A percentile compares a stretch with the other conserved stretches of the same genome.
phyloP scores from a whole-genome alignment of 495 filamentous ascomycete species.

The Aspergillus sparsus region DNA sequence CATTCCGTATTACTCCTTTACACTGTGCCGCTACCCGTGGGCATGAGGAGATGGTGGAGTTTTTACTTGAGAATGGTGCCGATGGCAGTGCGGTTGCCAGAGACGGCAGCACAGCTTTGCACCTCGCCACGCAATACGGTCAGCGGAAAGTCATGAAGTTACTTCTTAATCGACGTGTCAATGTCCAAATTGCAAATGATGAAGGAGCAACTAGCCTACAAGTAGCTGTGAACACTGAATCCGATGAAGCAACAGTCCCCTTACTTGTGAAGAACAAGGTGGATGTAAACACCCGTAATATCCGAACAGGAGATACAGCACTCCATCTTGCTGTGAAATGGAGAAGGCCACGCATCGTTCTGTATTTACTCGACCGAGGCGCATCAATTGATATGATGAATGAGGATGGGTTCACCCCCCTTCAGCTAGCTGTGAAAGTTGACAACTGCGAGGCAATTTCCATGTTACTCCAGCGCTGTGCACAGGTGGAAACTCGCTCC shows the following conservation, averaged over 20 bases:
- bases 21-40: conserved; percentile 43
- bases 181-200: conserved; percentile 25
- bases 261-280: conserved; percentile 30
- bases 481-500: conserved; percentile 29
- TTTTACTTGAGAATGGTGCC: conserved; percentile 34
- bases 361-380: conserved; percentile 34
- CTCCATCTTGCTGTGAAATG: conserved; percentile 36
- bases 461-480: conserved; percentile 29
- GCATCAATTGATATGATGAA: conserved; percentile 29
- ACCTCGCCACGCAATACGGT: conserved; percentile 31
- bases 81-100: conserved; percentile 27
- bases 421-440: conserved; percentile 33
- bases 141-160: conserved; percentile 34
- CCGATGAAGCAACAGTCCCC: conserved; percentile 34
- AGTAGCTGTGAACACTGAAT: conserved; percentile 30
- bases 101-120: conserved; percentile 34
- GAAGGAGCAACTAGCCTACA: conserved; percentile 30
- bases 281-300: conserved; percentile 33
- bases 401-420: conserved; percentile 30
- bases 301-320: conserved; percentile 32
- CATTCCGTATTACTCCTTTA: conserved; percentile 26
- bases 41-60: conserved; percentile 41
- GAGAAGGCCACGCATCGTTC: conserved; percentile 31
- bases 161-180: conserved; percentile 22
- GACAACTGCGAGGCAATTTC: conserved; percentile 39